A percentile compares a stretch with the other conserved stretches of the same genome.
Evolutionary conservation across 345 rosid species (phyloP).

Genomic region (Citrus trifoliata): DNA sequence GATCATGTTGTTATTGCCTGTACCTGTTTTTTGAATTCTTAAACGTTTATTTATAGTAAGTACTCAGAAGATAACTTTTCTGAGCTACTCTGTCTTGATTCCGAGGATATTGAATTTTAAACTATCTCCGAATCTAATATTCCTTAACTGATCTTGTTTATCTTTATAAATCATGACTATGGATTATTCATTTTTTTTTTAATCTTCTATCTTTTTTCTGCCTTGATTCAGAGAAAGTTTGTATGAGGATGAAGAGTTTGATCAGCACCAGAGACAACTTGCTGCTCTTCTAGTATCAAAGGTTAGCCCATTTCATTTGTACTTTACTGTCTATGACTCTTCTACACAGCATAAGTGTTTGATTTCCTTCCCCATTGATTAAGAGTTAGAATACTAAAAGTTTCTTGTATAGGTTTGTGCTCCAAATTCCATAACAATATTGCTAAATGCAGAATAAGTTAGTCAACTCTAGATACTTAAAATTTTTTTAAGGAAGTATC

Average conservation of each 20-base stretch:
- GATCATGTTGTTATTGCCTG: not conserved
- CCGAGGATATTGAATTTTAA: not conserved
- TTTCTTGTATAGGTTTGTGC: not conserved
- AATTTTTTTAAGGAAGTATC: not conserved
- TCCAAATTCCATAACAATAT: not conserved
- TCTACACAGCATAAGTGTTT: not conserved
- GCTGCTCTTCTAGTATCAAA: constrained; percentile 93
- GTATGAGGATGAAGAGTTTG: constrained; percentile 96
- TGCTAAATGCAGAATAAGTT: not conserved
- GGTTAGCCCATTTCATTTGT: constrained; percentile 32
- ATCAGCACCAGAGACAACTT: constrained; percentile 85
- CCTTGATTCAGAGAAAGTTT: constrained; percentile 69
- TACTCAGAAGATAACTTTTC: not conserved
- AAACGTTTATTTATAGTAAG: not conserved
- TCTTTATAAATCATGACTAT: not conserved
- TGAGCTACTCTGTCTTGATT: not conserved
- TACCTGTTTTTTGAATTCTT: not conserved
- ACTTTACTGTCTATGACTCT: not conserved
- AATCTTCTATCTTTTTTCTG: not conserved
- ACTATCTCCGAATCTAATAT: not conserved
- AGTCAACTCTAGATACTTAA: not conserved
- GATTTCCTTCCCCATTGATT: not conserved
- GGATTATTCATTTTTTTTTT: not conserved
- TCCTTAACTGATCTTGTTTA: not conserved
- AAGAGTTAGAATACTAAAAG: not conserved